These are phyloP conservation scores for Moricandia moricandioides DNA, from an alignment of 345 rosid species.

Conservation along the genomic window DNA sequence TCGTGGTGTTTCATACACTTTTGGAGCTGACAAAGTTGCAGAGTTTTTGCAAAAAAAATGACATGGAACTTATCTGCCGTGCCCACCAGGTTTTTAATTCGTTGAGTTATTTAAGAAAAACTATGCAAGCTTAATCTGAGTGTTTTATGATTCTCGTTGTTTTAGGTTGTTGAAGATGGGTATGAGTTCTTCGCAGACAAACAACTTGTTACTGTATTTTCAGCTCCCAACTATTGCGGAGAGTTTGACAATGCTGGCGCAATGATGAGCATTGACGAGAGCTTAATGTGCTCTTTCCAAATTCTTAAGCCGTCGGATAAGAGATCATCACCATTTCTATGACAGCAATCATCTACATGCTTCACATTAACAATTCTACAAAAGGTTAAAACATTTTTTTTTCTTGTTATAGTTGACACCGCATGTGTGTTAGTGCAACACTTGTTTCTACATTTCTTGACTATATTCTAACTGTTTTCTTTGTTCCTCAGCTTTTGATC, in stretches of 20 bases:
- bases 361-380: slow-evolving; percentile 5
- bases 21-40: slow-evolving; percentile 73
- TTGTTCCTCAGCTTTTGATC: not conserved
- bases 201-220: slow-evolving; percentile 83
- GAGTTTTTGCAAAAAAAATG: slow-evolving; percentile 65
- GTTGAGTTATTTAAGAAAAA: not conserved
- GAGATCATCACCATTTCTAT: slow-evolving; percentile 43
- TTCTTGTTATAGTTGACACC: not conserved
- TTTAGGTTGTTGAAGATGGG: slow-evolving; percentile 91
- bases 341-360: slow-evolving; percentile 18
- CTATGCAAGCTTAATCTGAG: not conserved
- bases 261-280: slow-evolving; percentile 93
- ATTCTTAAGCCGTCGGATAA: slow-evolving; percentile 80
- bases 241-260: slow-evolving; percentile 95
- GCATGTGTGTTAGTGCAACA: not conserved
- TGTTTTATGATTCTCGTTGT: not conserved
- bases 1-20: slow-evolving; percentile 86
- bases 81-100: slow-evolving; percentile 65
- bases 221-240: slow-evolving; percentile 92
- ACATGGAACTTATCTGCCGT: slow-evolving; percentile 93
- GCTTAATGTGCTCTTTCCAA: slow-evolving; percentile 92
- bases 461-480: not conserved
- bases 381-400: slow-evolving; percentile 1
- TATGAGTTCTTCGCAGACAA: slow-evolving; percentile 89
- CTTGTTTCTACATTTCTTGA: not conserved